These are phyloP conservation scores for Didymellaceae sp. DNA, from an alignment of 2,329 filamentous ascomycete genomes.

Conservation along the genomic window DNA sequence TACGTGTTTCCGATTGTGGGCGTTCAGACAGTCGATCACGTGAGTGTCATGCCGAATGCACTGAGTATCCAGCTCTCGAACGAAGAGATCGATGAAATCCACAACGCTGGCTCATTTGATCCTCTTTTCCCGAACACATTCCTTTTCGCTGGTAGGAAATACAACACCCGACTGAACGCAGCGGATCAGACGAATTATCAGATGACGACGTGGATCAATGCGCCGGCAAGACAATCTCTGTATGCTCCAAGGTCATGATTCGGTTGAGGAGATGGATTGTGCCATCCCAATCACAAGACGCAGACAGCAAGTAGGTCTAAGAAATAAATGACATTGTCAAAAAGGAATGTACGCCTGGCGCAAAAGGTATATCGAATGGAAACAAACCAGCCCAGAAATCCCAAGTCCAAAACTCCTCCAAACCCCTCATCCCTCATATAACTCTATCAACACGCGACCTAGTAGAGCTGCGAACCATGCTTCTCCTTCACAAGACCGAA, in stretches of 20 bases:
- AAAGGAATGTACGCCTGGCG: slow-evolving; percentile 1
- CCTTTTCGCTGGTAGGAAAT: slow-evolving; percentile 1
- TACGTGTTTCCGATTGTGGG: slow-evolving; percentile 79
- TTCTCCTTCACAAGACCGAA: slow-evolving; percentile 15
- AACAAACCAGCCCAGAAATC: background rate
- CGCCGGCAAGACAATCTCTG: slow-evolving; percentile 7
- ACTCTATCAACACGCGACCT: background rate
- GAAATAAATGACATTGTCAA: slow-evolving; percentile 4
- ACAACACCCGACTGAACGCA: slow-evolving; percentile 4
- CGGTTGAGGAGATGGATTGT: background rate
- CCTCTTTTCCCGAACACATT: slow-evolving; percentile 29
- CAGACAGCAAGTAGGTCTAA: too few species aligned
- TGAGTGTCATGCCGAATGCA: slow-evolving; percentile 72
- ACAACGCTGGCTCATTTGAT: slow-evolving; percentile 49
- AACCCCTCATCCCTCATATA: background rate
- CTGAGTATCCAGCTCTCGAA: slow-evolving; percentile 64
- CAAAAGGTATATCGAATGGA: slow-evolving; percentile 4
- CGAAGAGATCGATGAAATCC: slow-evolving; percentile 70
- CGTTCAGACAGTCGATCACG: slow-evolving; percentile 70
- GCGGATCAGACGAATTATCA: slow-evolving; percentile 12
- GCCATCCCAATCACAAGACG: too few species aligned
- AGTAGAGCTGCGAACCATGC: slow-evolving; percentile 6
- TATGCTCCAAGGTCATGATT: background rate
- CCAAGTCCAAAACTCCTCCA: background rate
- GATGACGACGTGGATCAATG: slow-evolving; percentile 20